A percentile compares a stretch with the other conserved stretches of the same genome.
Conservation (phyloP, 192 early-diverging fungal genomes). For the Backusella sp. region DNA sequence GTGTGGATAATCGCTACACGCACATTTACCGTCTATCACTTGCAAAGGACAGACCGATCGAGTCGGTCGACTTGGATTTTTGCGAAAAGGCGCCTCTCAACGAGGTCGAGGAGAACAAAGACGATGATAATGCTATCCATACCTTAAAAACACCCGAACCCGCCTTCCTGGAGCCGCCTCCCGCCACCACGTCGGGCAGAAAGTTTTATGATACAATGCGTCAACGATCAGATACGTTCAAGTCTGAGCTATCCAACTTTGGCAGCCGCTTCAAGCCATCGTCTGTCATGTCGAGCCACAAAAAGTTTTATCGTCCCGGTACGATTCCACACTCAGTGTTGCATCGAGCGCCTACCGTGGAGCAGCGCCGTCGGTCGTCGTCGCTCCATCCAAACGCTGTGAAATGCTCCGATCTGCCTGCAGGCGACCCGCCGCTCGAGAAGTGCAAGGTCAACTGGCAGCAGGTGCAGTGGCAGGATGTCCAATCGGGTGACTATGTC, state of each 20-base stretch:
- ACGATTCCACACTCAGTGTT: constrained; percentile 49
- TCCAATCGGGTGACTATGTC: constrained; percentile 90
- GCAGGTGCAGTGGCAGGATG: constrained; percentile 73
- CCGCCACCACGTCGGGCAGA: background rate
- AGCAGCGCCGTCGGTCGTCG: background rate
- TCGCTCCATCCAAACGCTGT: background rate
- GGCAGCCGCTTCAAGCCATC: background rate
- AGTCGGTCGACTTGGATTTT: constrained; percentile 7
- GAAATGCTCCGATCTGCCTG: constrained; percentile 17
- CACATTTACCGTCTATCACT: constrained; percentile 19
- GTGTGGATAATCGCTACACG: constrained; percentile 30
- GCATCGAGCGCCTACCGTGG: constrained; percentile 21
- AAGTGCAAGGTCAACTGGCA: constrained; percentile 54
- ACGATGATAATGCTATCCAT: background rate
- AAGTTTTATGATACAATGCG: constrained; percentile 20
- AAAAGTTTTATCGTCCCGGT: constrained; percentile 35
- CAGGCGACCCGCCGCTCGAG: constrained; percentile 13
- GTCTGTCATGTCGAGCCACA: constrained; percentile 8
- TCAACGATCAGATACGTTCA: constrained; percentile 28
- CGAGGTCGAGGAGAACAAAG: background rate
- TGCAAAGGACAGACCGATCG: background rate
- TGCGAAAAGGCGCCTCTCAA: constrained; percentile 6
- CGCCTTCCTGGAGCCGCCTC: background rate
- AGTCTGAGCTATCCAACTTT: constrained; percentile 23
- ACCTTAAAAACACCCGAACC: constrained; percentile 7